Base-by-base conservation (phyloP, 805 yeast genomes). In the Saccharomyces paradoxus region DNA sequence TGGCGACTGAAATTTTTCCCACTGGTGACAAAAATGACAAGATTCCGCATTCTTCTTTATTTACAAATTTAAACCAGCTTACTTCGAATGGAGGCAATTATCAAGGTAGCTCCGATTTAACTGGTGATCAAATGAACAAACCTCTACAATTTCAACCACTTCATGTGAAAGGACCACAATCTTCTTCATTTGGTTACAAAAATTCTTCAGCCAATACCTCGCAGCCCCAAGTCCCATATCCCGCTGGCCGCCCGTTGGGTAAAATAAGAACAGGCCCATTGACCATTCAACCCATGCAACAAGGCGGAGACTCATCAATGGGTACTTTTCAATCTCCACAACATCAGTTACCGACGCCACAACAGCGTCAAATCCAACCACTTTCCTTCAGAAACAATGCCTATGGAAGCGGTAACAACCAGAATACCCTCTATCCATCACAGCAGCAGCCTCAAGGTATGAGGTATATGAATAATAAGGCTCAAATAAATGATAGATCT, bases 371-470 rank as follows among this genome's bases (percentile, higher is more conserved):
- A 37, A 9, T 9, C 12, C 44, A 37, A 17, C 1, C 22, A 17
- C 24, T 17, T 9, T 21, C 44, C 12, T 9, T 17, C 10, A 37
- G 44, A 8, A 37, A 37, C 44, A 9, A 37, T 37, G 13, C 24
- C 17, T 37, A 37, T 21, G 22, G 44, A 17, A 21, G 13, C 7
- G 22, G 17, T 37, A 37, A 37, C 7, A 37, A 37, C 4, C 44
- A 37, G 8, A n/a, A 37, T 37, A 9, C 44, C 8, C 9, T 17
- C 22, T 8, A 17, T 17, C 24, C 44, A 32, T 53, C 58, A 37
- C 53, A 52, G 22, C 51, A 48, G 30, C 56, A 54, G 51, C 49
- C 48, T 41, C 27, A 26, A 41, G 12, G 24, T n/a, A 24, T 26
- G 24, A 46, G 12, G 17, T 37, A 37, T 17, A 2, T 21, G 24